Evolutionary conservation across 1,139 yeast genomes (phyloP), one percentile per base, ranked within the genome.

Genomic region (Scheffersomyces cryptocercus): DNA sequence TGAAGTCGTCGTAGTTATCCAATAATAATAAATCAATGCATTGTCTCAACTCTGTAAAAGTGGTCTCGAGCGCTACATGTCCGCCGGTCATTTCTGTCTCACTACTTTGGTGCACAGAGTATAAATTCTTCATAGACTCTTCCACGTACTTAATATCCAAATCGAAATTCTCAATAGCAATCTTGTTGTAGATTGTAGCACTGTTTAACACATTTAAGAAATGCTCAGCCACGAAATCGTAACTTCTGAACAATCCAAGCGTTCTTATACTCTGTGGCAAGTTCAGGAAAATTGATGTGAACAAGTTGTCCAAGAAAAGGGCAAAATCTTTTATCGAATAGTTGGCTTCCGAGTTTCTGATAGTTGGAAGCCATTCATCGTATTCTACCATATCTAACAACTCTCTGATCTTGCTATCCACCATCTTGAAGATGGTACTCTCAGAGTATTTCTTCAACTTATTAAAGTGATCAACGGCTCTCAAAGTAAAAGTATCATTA

Each of bases 301-400:
- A 89, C 74, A 91, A 80, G 63, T 89, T 88, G 51, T 87, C 89
- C 61, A 93, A 74, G 63, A 85, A 93, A 47, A 85, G 80, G n/a
- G 96, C 93, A 72, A 90, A 82, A 66, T 93, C 98, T 42, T 82
- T 81, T 47, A 91, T 79, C 41, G 87, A 85, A 51, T 78, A 77
- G 51, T 88, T 86, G 12, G 97, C 95, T 46, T 84, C 88, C 0
- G 56, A 61, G 47, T 81, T 79, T 15, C 70, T 59, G 10, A 54
- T 59, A 3, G 62, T 61, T 5, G 81, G 79, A 4, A 84, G 65
- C 58, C 77, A 74, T 85, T 97, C 91, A 54, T 88, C 88, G 62
- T 90, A 87, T 50, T 88, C 96, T 11, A 89, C 88, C 68, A 88
- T 79, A 47, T 88, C 97, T 56, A 93, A 71, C 50, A 91, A 80